Evolutionary conservation across 2,329 filamentous ascomycete genomes (phyloP), one percentile per base, ranked within the genome.

Genomic region (Trichophyton rubrum): DNA sequence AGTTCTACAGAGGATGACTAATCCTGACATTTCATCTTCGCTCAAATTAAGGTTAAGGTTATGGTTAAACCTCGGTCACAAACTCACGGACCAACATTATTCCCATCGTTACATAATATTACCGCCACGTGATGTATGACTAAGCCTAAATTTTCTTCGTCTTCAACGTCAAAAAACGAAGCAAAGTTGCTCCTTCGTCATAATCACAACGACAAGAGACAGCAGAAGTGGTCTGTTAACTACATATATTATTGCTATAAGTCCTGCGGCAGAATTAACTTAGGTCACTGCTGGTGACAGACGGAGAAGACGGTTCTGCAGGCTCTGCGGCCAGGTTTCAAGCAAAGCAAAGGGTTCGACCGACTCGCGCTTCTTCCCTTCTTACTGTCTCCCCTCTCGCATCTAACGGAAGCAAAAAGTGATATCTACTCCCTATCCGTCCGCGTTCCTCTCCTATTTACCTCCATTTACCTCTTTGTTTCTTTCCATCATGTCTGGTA

Each of bases 401-500:
- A 61, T 73, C 71, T 73, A 71, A 73, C 70, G 64, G 60, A 67
- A 61, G 40, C 59, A 64, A 58, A 55, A 73, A 75, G 72, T 75
- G 73, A 75, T 65, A 67, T 67, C 68, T 35, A 55, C 62, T 68
- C 66, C 66, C 62, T 67, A 68, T 68, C 57, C 64, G 61, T 66
- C 64, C 68, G 63, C 64, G 65, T 61, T 64, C 62, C 65, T 67
- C 65, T 61, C 65, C 64, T 67, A 65, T 47, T 62, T 63, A 63
- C 64, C 64, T 67, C 66, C 64, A 63, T 63, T 63, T 64, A 64
- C 62, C 66, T 64, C 65, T 63, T 64, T 58, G 59, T 68, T 74
- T 78, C 67, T 27, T 51, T n/a, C 40, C 15, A 35, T 67, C 24
- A 87, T 87, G 85, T 85, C 85, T 72, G 81, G 80, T 73, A 78